Conservation (phyloP, 169 alveolate genomes). For the Cryptosporidium sp. region DNA sequence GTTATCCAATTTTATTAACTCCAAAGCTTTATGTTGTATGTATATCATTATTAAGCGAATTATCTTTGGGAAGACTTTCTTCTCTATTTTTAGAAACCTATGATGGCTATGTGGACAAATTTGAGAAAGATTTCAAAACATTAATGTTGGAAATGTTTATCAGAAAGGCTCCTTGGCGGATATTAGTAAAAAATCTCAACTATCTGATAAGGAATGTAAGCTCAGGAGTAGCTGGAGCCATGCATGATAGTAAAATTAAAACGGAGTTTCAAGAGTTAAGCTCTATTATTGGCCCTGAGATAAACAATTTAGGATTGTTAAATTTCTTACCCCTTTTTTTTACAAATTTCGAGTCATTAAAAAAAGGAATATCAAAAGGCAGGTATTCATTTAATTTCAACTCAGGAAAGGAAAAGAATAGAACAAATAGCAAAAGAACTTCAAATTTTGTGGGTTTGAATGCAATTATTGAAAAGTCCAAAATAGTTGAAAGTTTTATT, state of each 20-base stretch:
- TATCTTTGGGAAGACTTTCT: conserved; percentile 16
- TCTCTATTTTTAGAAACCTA: conserved; percentile 38
- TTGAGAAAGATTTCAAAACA: conserved; percentile 14
- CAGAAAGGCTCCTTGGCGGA: conserved; percentile 30
- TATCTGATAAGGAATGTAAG: background rate
- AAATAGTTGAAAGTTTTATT: background rate
- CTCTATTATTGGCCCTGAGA: background rate
- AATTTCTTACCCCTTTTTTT: conserved; percentile 35
- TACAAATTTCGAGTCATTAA: conserved; percentile 18
- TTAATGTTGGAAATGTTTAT: conserved; percentile 29
- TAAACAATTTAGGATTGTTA: background rate
- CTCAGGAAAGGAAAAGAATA: background rate
- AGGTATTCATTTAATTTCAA: conserved; percentile 9
- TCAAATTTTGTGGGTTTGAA: background rate
- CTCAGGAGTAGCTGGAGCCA: background rate
- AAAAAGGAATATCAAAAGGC: conserved; percentile 16
- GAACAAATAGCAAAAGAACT: background rate
- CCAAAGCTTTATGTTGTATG: conserved; percentile 18
- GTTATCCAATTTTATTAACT: conserved; percentile 18
- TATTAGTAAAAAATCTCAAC: conserved; percentile 9
- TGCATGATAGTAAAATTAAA: background rate
- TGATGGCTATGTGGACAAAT: conserved; percentile 33
- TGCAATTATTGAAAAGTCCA: background rate
- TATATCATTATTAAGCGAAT: conserved; percentile 28
- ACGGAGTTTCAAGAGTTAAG: conserved; percentile 26